Evolutionary conservation across 345 rosid species (phyloP), one percentile per base, ranked within the genome.

Genomic region (Microthlaspi erraticum): DNA sequence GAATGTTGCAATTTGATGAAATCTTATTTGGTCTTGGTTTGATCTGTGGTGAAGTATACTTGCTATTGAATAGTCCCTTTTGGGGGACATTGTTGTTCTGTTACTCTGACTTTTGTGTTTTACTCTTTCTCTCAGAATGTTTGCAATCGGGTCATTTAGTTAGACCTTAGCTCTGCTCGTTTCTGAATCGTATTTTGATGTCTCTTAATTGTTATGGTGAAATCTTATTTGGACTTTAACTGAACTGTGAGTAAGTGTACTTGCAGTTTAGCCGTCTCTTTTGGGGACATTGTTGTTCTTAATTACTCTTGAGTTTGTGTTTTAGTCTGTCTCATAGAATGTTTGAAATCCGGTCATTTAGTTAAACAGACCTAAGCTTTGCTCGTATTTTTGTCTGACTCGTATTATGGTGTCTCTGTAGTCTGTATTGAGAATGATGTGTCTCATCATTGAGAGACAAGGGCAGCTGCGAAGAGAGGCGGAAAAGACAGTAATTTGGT

Each of bases 191-290:
- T 29, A 14, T 53, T 39, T 6, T 26, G 12, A 7, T 51, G 3
- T 38, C 29, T 66, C 19, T 53, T 26, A 23, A 23, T 36, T 60
- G 62, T 48, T 73, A 16, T 64, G 52, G 34, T 64, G 7, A 36
- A 8, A 31, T 16, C 49, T 54, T 63, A 54, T 44, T 33, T 71
- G 39, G 54, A 52, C 53, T 29, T 56, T 66, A 18, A 42, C 18
- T 52, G 42, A 16, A 61, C 54, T 41, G 29, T 29, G 58, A 8
- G 7, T n/a, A 59, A 56, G 50, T 70, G 26, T 10, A 34, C 17
- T 10, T 33, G 41, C 8, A 7, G 1, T 26, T 43, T 29, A 10
- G 1, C 0, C 1, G 5, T 46, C 50, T 26, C 26, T 37, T 51
- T 46, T 16, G 7, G 18, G 11, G 20, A 23, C 37, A 8, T 26